A percentile compares a stretch with the other conserved stretches of the same genome.
phyloP scores from a whole-genome alignment of 2,329 filamentous ascomycete species.

The Sporothrix sp. region DNA sequence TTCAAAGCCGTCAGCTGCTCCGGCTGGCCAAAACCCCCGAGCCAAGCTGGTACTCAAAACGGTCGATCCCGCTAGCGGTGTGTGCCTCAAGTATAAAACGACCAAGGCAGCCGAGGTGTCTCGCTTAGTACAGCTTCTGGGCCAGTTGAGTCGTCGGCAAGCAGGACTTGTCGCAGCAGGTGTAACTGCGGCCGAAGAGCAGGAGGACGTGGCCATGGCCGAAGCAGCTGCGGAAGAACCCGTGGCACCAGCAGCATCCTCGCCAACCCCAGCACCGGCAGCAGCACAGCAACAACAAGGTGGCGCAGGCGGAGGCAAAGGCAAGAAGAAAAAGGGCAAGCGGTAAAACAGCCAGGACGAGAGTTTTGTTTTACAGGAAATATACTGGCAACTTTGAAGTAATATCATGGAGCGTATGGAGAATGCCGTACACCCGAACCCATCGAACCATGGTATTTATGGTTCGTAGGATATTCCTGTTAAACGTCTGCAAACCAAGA shows the following conservation, averaged over 20 bases:
- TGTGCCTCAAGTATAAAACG: conserved; percentile 82
- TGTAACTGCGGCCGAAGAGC: conserved; percentile 33
- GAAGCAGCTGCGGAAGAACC: conserved; percentile 21
- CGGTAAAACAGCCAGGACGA: conserved; percentile 52
- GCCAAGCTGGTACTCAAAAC: conserved; percentile 79
- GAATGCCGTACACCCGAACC: too few species aligned
- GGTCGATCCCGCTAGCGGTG: conserved; percentile 72
- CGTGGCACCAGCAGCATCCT: conserved; percentile 22
- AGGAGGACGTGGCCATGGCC: conserved; percentile 21
- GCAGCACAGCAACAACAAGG: conserved; percentile 17
- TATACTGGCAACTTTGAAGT: too few species aligned
- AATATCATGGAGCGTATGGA: too few species aligned
- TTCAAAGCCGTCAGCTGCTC: conserved; percentile 15
- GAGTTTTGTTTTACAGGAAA: too few species aligned
- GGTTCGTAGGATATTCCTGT: too few species aligned
- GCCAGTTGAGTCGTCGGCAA: conserved; percentile 62
- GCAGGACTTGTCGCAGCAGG: conserved; percentile 39
- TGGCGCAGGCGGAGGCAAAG: conserved; percentile 37
- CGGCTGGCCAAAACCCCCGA: conserved; percentile 34
- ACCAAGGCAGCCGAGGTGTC: conserved; percentile 85
- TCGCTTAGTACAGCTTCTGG: conserved; percentile 67
- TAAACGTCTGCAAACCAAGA: too few species aligned
- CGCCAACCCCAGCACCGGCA: conserved; percentile 22
- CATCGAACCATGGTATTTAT: too few species aligned
- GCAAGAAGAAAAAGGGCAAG: conserved; percentile 66